phyloP scores from a whole-genome alignment of 345 rosid species.

The Populus nigra region DNA sequence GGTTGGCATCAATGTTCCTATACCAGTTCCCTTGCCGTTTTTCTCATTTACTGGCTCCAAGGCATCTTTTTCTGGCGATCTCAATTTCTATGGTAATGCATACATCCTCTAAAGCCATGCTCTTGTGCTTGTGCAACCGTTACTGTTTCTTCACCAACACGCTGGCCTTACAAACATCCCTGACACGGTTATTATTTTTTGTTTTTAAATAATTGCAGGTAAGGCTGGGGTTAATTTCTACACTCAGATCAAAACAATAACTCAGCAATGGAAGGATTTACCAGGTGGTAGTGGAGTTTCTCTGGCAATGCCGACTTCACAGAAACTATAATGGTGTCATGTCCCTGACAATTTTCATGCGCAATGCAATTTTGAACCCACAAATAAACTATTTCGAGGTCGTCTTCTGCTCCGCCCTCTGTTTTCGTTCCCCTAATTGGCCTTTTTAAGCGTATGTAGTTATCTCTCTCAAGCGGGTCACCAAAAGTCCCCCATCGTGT shows the following conservation, averaged over 20 bases:
- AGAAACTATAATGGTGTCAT: slow-evolving; percentile 37
- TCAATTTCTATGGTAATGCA: slow-evolving; percentile 85
- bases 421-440: not conserved
- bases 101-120: not conserved
- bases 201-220: slow-evolving; percentile 43
- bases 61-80: slow-evolving; percentile 93
- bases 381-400: not conserved
- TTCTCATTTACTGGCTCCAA: slow-evolving; percentile 93
- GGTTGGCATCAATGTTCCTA: slow-evolving; percentile 97
- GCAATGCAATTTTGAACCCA: not conserved
- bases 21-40: slow-evolving; percentile 94
- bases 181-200: not conserved
- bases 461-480: not conserved
- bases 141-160: not conserved
- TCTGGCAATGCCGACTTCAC: slow-evolving; percentile 98
- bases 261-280: slow-evolving; percentile 97
- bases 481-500: not conserved
- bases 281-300: slow-evolving; percentile 66
- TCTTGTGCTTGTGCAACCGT: not conserved
- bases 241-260: slow-evolving; percentile 90
- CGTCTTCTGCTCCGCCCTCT: not conserved
- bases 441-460: not conserved
- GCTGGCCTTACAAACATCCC: not conserved
- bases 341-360: not conserved
- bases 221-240: slow-evolving; percentile 92